These are phyloP conservation scores for Populus hybrid DNA, from an alignment of 441 rosid species.

Conservation along the genomic window DNA sequence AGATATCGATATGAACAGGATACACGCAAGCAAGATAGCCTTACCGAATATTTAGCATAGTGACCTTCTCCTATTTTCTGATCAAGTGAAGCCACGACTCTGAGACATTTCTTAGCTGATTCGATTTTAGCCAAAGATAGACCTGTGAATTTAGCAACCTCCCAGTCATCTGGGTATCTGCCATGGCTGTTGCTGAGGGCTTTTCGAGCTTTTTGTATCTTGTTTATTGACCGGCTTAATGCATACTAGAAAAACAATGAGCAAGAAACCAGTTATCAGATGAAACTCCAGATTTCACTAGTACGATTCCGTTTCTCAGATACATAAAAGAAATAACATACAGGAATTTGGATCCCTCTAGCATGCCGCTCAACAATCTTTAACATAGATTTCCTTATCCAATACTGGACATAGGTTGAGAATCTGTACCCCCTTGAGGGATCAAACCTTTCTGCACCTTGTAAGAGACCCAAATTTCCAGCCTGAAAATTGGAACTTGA, in stretches of 20 bases:
- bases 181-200: conserved; percentile 42
- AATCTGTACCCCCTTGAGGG: conserved; percentile 76
- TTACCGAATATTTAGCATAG: conserved; percentile 58
- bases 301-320: conserved; percentile 10
- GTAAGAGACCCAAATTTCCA: conserved; percentile 73
- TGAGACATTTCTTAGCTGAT: conserved; percentile 61
- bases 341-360: conserved; percentile 72
- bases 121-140: conserved; percentile 62
- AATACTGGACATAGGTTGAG: conserved; percentile 82
- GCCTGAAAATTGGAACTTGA: conserved; percentile 43
- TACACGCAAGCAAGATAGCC: conserved; percentile 8
- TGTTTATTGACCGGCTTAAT: conserved; percentile 46
- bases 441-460: conserved; percentile 85
- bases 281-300: conserved; percentile 15
- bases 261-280: conserved; percentile 15
- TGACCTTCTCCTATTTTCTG: conserved; percentile 52
- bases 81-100: conserved; percentile 76
- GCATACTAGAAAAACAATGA: conserved; percentile 35
- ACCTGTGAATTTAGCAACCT: conserved; percentile 58
- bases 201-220: conserved; percentile 70
- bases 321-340: conserved; percentile 28
- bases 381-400: conserved; percentile 76
- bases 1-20: background rate
- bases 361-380: conserved; percentile 54
- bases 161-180: conserved; percentile 53